Base-by-base conservation (phyloP, 73 alveolate genomes). In the Tetrahymena thermophila region DNA sequence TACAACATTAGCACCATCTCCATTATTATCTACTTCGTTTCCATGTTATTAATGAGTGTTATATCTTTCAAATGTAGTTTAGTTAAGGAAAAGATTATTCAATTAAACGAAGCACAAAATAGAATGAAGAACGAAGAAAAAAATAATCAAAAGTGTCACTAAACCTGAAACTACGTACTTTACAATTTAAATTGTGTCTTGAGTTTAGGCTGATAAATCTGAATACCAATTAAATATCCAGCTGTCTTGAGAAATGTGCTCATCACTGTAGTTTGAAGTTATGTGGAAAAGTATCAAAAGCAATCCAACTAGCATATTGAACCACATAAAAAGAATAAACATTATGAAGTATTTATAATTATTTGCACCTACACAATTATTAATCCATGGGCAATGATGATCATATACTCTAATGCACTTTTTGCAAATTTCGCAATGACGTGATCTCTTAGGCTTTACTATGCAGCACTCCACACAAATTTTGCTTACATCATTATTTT, bases 341-440 rank as follows among this genome's bases (percentile, higher is more conserved):
- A n/a, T 71, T 11, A 71, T 71, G 11, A 71, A 71, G 40, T 28
- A 71, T 71, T 71, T 71, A 71, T 71, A 71, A 19, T 71, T 71
- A 13, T 95, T 85, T 14, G 97, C 97, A 25, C 97, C 97, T 34
- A 95, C 95, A 34, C 97, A 95, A 50, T 95, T 95, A 50, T 95
- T 95, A 25, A 95, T 95, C 97, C 97, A 95, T 43, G 97, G 97
- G 55, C 97, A 95, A 35, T 95, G 97, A 85, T 95, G 97, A 89
- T 95, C 97, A 85, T 95, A 95, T 13, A 95, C 95, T 15, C 93
- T 38, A 6, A 95, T 94, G 55, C 97, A 95, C 56, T 95, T 50
- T 44, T 93, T 34, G 55, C 97, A 95, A 28, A 56, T 71, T 95
- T 95, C 97, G 34, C 97, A 95, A 50, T 95, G 97, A 55, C 94